Conservation (phyloP, 2,329 filamentous ascomycete species). For the Cercospora sp. region DNA sequence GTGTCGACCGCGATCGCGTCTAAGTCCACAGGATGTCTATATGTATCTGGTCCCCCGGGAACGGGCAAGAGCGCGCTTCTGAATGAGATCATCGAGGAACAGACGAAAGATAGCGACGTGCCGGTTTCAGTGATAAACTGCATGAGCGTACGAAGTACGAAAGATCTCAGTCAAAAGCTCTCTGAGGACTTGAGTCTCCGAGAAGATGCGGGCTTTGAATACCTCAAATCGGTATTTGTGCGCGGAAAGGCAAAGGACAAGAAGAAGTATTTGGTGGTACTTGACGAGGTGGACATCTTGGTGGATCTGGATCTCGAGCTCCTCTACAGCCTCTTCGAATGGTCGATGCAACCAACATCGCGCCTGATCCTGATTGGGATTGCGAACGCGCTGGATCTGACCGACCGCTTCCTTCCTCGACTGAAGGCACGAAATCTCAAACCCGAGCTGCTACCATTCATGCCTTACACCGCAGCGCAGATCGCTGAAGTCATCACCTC, state of each 20-base stretch:
- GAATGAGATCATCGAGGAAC: conserved; percentile 68
- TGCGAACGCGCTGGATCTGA: conserved; percentile 92
- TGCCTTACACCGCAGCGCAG: conserved; percentile 85
- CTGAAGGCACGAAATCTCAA: conserved; percentile 91
- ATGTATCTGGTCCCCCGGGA: conserved; percentile 92
- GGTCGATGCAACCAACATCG: conserved; percentile 81
- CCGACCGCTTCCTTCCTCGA: conserved; percentile 88
- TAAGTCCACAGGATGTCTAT: conserved; percentile 75
- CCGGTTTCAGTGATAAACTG: conserved; percentile 86
- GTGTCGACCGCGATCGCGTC: conserved; percentile 63
- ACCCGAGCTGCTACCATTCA: conserved; percentile 83
- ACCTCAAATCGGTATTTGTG: conserved; percentile 70
- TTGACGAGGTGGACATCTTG: conserved; percentile 95
- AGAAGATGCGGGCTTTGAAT: conserved; percentile 63
- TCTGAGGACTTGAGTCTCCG: conserved; percentile 66
- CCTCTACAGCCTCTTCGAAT: conserved; percentile 92
- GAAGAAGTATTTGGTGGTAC: conserved; percentile 72
- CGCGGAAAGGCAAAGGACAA: conserved; percentile 55
- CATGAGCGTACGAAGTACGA: conserved; percentile 89
- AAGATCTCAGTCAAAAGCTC: conserved; percentile 79
- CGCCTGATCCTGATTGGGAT: conserved; percentile 84
- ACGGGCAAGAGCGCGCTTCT: conserved; percentile 97
- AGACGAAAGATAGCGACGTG: conserved; percentile 55
- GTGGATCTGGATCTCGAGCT: conserved; percentile 85
- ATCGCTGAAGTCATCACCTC: conserved; percentile 84